Evolutionary conservation across 2,329 filamentous ascomycete genomes (phyloP).

Genomic region (Botrytis hyacinthi): DNA sequence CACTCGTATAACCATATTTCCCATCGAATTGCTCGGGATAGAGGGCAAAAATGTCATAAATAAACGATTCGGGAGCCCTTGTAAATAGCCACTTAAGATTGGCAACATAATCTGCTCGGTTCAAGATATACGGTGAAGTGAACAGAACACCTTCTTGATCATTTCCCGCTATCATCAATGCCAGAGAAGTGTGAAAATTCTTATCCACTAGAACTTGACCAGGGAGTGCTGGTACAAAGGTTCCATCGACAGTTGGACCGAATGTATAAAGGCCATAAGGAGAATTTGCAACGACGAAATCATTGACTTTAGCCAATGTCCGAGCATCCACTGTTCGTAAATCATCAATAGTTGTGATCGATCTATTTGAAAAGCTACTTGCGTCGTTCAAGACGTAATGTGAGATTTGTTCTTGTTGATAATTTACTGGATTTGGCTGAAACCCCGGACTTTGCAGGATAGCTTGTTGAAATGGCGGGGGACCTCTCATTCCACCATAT

Average conservation of each 20-base stretch:
- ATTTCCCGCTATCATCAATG: constrained; percentile 47
- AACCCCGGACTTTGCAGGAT: constrained; percentile 36
- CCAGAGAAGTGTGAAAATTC: constrained; percentile 45
- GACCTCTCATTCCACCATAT: constrained; percentile 43
- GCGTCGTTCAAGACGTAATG: background rate
- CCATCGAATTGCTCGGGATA: constrained; percentile 51
- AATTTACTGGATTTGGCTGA: constrained; percentile 7
- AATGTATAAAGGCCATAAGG: background rate
- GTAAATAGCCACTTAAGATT: background rate
- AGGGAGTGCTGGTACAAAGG: constrained; percentile 47
- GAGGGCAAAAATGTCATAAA: constrained; percentile 45
- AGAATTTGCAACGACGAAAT: background rate
- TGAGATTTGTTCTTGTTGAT: constrained; percentile 4
- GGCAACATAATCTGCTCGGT: constrained; percentile 12
- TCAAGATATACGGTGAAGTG: constrained; percentile 35
- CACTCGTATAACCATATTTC: constrained; percentile 44
- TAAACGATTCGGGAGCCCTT: background rate
- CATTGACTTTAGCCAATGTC: constrained; percentile 1
- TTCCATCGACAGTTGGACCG: constrained; percentile 47
- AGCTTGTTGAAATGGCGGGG: constrained; percentile 44
- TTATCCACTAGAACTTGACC: constrained; percentile 45
- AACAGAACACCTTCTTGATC: constrained; percentile 40
- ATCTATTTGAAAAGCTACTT: background rate
- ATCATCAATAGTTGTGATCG: background rate
- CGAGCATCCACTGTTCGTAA: background rate